A percentile compares a stretch with the other conserved stretches of the same genome.
Conservation (phyloP, 306 rosid species). For the Rosa persica region DNA sequence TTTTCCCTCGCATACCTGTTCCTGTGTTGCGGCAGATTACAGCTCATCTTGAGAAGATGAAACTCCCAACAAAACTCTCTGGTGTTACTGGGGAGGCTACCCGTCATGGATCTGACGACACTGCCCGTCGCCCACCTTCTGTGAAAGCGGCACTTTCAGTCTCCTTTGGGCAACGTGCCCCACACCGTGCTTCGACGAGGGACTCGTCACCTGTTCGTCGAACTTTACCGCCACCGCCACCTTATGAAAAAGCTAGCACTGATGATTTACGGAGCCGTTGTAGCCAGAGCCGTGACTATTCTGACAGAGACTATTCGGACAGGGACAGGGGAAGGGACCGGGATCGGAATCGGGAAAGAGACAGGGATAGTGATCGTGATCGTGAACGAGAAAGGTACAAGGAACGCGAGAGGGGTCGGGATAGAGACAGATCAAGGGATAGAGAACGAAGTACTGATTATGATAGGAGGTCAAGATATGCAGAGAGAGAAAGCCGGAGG, state of each 20-base stretch:
- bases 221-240: slow-evolving; percentile 50
- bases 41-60: slow-evolving; percentile 73
- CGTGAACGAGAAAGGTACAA: slow-evolving; percentile 38
- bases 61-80: slow-evolving; percentile 72
- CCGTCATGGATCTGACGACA: slow-evolving; percentile 92
- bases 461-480: slow-evolving; percentile 50
- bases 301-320: slow-evolving; percentile 52
- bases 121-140: slow-evolving; percentile 98
- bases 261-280: slow-evolving; percentile 54
- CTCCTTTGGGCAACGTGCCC: slow-evolving; percentile 98
- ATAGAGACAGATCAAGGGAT: slow-evolving; percentile 41
- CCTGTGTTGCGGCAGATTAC: slow-evolving; percentile 92
- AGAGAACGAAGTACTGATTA: slow-evolving; percentile 58
- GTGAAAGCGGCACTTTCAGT: slow-evolving; percentile 97
- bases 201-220: slow-evolving; percentile 97
- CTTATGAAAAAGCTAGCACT: slow-evolving; percentile 51
- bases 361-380: slow-evolving; percentile 35
- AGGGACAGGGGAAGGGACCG: slow-evolving; percentile 47
- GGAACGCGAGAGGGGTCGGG: slow-evolving; percentile 40
- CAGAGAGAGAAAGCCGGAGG: slow-evolving; percentile 68
- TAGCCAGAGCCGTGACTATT: slow-evolving; percentile 74
- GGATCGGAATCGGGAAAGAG: slow-evolving; percentile 25
- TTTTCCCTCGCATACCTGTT: slow-evolving; percentile 96
- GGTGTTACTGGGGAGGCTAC: slow-evolving; percentile 88
- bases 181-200: slow-evolving; percentile 96